Evolutionary conservation across 139 green algal species (phyloP).

Genomic region (Chlamydomonas asymmetrica): DNA sequence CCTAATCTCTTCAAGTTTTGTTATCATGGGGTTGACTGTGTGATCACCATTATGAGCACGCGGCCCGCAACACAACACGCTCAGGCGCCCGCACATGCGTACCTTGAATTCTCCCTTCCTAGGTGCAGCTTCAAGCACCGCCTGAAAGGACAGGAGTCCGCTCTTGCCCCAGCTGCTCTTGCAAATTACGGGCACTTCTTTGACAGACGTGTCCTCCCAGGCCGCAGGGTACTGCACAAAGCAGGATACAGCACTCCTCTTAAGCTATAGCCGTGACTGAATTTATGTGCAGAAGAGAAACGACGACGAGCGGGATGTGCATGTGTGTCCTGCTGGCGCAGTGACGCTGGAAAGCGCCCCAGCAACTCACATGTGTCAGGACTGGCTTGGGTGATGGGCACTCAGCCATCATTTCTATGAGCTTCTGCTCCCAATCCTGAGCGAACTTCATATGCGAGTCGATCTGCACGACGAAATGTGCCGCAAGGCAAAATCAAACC

Average conservation of each 20-base stretch:
- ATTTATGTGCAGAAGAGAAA: too few species aligned
- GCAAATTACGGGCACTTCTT: neutral
- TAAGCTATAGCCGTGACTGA: neutral
- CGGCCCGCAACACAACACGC: neutral
- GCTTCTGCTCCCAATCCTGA: conserved; percentile 9
- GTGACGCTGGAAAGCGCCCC: neutral
- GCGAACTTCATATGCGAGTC: conserved; percentile 19
- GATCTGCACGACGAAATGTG: too few species aligned
- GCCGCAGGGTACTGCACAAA: neutral
- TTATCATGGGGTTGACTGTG: too few species aligned
- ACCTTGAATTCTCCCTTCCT: neutral
- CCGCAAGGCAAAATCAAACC: too few species aligned
- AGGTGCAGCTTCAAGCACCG: neutral
- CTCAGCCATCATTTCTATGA: conserved; percentile 1
- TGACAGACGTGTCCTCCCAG: neutral
- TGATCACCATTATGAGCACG: too few species aligned
- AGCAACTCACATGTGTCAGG: neutral
- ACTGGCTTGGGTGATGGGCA: neutral
- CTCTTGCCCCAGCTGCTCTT: neutral
- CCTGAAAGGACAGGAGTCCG: neutral
- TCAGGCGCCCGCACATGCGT: neutral
- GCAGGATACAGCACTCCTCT: neutral
- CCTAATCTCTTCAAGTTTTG: too few species aligned
- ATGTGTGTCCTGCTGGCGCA: neutral
- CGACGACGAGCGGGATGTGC: neutral